Base-by-base conservation (phyloP, 2,329 filamentous ascomycete genomes). In the Teratosphaeria viscida region DNA sequence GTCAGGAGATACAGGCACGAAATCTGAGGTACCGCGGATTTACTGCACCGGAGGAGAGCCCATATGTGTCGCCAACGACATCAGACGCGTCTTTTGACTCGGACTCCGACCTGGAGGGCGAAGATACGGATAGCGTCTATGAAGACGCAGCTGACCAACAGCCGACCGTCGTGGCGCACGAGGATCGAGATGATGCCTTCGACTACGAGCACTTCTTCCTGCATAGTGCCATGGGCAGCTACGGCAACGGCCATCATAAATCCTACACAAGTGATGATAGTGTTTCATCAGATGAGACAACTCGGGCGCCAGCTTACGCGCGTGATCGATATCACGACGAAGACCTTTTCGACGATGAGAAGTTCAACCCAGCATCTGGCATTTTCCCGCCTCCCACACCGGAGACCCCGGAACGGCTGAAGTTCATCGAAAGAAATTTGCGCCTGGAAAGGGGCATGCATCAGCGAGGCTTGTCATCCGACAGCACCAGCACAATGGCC, bases 151-250 rank as follows among this genome's bases (percentile, higher is more conserved):
- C 60, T 29, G 58, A 65, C 54, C 63, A 67, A 16, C 62, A 61
- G 69, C 7, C 73, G 12, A 57, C 62, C 43, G 73, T 62, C 66
- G 75, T 70, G 6, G 65, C 90, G 0, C 92, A 97, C 68, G 92
- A 97, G 75, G 91, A 96, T 72, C 88, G 92, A 23, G 86, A 92
- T 65, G 92, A 97, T 73, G 92, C 92, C 1, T 97, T 97, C 69
- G 92, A 97, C 72, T 97, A 97, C 63, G 89, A 96, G 72, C 87
- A 56, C 8, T 96, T 96, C 75, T 96, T 96, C 73, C 80, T 96
- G 14, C 91, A 96, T 72, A 95, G 90, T 65, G 90, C 91, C 11
- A 86, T 96, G 82, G 91, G 90, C 5, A 90, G 82, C 2, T 86
- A 90, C 69, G 85, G 82, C 12, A 32, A 79, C 77, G 61, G 80